Evolutionary conservation across 2,329 filamentous ascomycete species (phyloP).

Genomic region (Beauveria scarabaeidicola): DNA sequence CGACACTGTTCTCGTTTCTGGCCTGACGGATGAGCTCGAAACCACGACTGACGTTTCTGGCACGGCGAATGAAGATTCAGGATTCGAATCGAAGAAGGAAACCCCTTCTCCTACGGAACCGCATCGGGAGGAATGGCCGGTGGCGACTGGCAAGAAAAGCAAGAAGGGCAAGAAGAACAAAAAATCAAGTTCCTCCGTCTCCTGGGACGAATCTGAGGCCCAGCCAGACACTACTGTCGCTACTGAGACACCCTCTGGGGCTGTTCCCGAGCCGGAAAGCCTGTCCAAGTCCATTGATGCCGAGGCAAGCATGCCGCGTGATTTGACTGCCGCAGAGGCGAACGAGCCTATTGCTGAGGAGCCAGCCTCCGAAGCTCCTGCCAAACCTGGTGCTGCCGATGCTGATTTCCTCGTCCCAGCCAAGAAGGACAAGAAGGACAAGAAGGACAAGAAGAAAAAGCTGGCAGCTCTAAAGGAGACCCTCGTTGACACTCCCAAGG

Average conservation of each 20-base stretch:
- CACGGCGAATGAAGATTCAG: neutral
- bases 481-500: neutral
- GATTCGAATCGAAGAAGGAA: slow-evolving; percentile 21
- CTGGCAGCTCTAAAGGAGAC: slow-evolving; percentile 17
- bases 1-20: neutral
- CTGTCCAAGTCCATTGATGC: slow-evolving; percentile 14
- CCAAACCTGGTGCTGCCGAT: neutral
- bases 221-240: neutral
- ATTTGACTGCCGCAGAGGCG: neutral
- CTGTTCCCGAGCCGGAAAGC: neutral
- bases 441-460: slow-evolving; percentile 28
- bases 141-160: slow-evolving; percentile 13
- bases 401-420: slow-evolving; percentile 11
- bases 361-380: neutral
- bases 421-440: slow-evolving; percentile 29
- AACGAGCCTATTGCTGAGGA: slow-evolving; percentile 7
- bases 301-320: neutral
- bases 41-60: neutral
- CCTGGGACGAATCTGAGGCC: neutral
- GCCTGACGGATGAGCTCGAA: neutral
- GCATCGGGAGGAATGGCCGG: neutral
- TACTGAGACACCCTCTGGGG: neutral
- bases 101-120: neutral
- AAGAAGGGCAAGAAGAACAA: slow-evolving; percentile 26
- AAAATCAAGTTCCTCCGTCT: neutral